Evolutionary conservation across 2,329 filamentous ascomycete species (phyloP).

Genomic region (Macrophomina pseudophaseolina): DNA sequence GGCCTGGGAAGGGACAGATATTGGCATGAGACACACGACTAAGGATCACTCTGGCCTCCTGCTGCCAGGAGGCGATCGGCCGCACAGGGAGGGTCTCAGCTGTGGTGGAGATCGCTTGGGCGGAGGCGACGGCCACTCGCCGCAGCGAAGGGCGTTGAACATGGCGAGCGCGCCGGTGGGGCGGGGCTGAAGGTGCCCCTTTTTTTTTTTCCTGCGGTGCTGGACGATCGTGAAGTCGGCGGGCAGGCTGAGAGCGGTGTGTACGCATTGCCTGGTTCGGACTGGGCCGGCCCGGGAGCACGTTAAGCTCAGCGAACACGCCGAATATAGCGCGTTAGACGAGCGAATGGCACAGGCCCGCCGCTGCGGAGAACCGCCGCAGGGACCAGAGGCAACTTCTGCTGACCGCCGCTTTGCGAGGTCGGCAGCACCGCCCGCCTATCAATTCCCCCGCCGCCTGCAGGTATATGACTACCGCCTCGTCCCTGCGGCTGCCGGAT

Average conservation of each 20-base stretch:
- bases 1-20: slow-evolving; percentile 21
- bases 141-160: slow-evolving; percentile 14
- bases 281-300: slow-evolving; percentile 19
- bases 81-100: slow-evolving; percentile 21
- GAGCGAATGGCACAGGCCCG: slow-evolving; percentile 6
- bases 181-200: neutral
- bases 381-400: slow-evolving; percentile 7
- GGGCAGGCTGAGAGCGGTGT: slow-evolving; percentile 21
- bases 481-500: neutral
- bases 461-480: slow-evolving; percentile 12
- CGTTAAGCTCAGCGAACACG: slow-evolving; percentile 15
- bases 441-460: slow-evolving; percentile 2
- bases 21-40: slow-evolving; percentile 27
- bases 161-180: slow-evolving; percentile 13
- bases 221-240: slow-evolving; percentile 14
- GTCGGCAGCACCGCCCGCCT: slow-evolving; percentile 13
- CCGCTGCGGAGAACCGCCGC: slow-evolving; percentile 10
- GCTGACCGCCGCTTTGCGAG: slow-evolving; percentile 19
- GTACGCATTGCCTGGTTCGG: slow-evolving; percentile 18
- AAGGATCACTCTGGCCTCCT: slow-evolving; percentile 21
- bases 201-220: slow-evolving; percentile 8
- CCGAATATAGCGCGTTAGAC: slow-evolving; percentile 10
- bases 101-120: slow-evolving; percentile 19
- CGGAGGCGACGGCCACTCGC: slow-evolving; percentile 18
- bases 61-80: slow-evolving; percentile 20